These are phyloP conservation scores for Solanum hybrid DNA, from an alignment of 305 asterid species.

Conservation along the genomic window DNA sequence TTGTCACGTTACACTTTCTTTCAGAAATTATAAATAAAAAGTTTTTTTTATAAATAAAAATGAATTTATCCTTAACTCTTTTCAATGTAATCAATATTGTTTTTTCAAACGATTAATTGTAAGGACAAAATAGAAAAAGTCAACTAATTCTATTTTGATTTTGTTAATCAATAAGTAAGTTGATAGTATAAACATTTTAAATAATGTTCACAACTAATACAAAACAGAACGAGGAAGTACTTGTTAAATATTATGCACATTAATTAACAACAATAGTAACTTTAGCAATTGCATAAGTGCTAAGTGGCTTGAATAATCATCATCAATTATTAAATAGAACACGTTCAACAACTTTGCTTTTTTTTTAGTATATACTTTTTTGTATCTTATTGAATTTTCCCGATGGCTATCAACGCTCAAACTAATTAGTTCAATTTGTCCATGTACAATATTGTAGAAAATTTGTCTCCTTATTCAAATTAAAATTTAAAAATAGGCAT, in stretches of 20 bases:
- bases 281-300: conserved; percentile 2
- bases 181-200: neutral
- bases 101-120: no score
- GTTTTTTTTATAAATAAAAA: no score
- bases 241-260: neutral
- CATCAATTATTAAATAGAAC: neutral
- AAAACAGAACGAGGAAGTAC: neutral
- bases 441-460: neutral
- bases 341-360: neutral
- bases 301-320: neutral
- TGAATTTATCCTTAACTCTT: no score
- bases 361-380: neutral
- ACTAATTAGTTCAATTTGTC: neutral
- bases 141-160: neutral
- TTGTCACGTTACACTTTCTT: neutral
- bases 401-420: neutral
- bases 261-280: neutral
- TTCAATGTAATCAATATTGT: neutral
- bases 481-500: neutral
- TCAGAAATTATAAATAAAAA: no score
- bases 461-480: neutral
- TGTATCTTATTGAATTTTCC: neutral
- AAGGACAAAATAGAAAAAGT: neutral
- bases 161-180: neutral
- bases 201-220: neutral